Evolutionary conservation across 768 basidiomycete genomes (phyloP), one percentile per base, ranked within the genome.

Genomic region (Brasilioporus rufonigricans): DNA sequence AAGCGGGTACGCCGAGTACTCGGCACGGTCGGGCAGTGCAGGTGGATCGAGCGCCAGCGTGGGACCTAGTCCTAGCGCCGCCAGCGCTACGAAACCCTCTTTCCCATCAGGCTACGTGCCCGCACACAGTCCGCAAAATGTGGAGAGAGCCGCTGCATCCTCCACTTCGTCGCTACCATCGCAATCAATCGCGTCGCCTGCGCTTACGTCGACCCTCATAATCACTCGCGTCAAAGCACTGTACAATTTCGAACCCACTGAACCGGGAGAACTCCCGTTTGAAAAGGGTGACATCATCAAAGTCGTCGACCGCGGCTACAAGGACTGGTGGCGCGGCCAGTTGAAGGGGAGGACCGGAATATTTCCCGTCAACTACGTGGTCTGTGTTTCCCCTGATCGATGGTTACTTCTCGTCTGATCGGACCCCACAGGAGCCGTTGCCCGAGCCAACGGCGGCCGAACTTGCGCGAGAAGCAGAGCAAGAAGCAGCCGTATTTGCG

Each of bases 321-420:
- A 91, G 63, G 93, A 97, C 67, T 98, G 96, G 96, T 98, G 94
- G 93, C 74, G 92, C 23, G 96, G 96, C 1, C 93, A 97, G 61
- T 71, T 95, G 43, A 89, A 85, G 65, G 94, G 92, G 0, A 76
- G 90, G 54, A 93, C 93, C 3, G 93, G 93, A 41, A 98, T 98
- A 44, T 98, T 98, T 71, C 96, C 96, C 0, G 92, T 96, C 19
- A 97, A 96, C 69, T 97, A 98, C 74, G 93, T 98, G 62, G 92
- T 91, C 63, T 8, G 87, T 80, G 35, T 56, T 50, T 41, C 45
- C 46, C 29, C 24, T 16, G 19, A 18, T 52, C 23, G 31, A 53
- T 14, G 8, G 9, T 29, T n/a, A 0, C 36, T 40, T 44, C 19
- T 35, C 41, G 5, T 43, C 48, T 48, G 23, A 56, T 53, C 32